Evolutionary conservation across 2,329 filamentous ascomycete species (phyloP).

Genomic region (Colletotrichum agaves): DNA sequence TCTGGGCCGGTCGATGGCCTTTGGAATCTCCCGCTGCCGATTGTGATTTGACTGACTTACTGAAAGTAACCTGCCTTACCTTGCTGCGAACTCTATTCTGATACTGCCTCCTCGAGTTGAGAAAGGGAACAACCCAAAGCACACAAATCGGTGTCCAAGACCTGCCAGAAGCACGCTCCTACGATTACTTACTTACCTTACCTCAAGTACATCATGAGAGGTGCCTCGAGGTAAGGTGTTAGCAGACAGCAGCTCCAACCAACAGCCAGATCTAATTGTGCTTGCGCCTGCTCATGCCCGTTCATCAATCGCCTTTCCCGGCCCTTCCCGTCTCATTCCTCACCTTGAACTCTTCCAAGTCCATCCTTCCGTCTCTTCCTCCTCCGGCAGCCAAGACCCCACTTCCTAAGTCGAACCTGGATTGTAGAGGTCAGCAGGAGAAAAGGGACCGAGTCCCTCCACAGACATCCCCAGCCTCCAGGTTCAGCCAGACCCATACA

Average conservation of each 20-base stretch:
- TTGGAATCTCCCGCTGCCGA: too few relatives aligned
- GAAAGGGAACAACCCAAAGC: too few relatives aligned
- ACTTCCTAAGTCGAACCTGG: background rate
- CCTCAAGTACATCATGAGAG: too few relatives aligned
- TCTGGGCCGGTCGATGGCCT: too few relatives aligned
- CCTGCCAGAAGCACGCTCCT: background rate
- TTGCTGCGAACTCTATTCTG: too few relatives aligned
- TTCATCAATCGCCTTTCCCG: background rate
- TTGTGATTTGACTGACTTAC: too few relatives aligned
- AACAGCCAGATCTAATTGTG: background rate
- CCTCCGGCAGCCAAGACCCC: conserved; percentile 25
- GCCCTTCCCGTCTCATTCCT: background rate
- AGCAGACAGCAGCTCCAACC: background rate
- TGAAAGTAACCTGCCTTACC: too few relatives aligned
- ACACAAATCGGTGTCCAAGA: too few relatives aligned
- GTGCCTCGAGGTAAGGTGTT: too few relatives aligned
- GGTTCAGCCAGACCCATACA: conserved; percentile 10
- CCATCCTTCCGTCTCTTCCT: conserved; percentile 4
- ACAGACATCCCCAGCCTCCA: background rate
- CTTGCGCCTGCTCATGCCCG: background rate
- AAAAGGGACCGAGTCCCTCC: conserved; percentile 22
- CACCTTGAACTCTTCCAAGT: background rate
- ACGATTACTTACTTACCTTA: too few relatives aligned
- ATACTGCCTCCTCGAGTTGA: too few relatives aligned
- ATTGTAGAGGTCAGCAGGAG: background rate